Evolutionary conservation across 495 filamentous ascomycete genomes (phyloP), one percentile per base, ranked within the genome.

Genomic region (Parachaetomium inaequale): DNA sequence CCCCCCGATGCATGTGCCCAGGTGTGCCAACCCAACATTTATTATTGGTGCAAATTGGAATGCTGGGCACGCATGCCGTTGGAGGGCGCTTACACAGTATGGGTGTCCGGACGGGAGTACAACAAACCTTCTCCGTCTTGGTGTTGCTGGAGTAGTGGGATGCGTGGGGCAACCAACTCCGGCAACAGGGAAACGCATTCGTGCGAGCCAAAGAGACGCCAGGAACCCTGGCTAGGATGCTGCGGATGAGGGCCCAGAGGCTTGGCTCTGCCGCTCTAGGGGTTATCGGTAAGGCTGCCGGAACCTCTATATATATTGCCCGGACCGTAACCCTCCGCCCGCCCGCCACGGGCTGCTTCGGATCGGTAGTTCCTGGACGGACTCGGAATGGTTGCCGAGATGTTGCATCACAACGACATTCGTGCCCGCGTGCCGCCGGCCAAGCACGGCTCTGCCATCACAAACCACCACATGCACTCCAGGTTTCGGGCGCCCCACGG

Each of bases 191-290:
- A 45, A 34, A 25, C 25, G 2, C 15, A 17, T 23, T 19, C 53
- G 46, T 29, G 32, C 26, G 23, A 29, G 1, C 51, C 26, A 45
- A 57, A 15, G 15, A 26, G 23, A 29, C 11, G 28, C 7, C 19
- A 36, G 21, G 32, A 62, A 46, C 28, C 59, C 64, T 31, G 38
- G 55, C 25, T 11, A 55, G 11, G 36, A 40, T 4, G 50, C 32
- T 45, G 51, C 56, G 45, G 46, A 46, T 15, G 57, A 40, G 31
- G 32, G 56, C 63, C 66, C 61, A 68, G 55, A 63, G 25, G 58
- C 68, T 70, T 70, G 68, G 68, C 68, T 65, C 58, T 54, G 25
- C 61, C 66, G 59, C 53, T 43, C 55, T 57, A 38, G 66, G 68
- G 25, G 46, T 25, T 64, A 42, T 66, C 66, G 68, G 68, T 60